Evolutionary conservation across 2,329 filamentous ascomycete species (phyloP), one percentile per base, ranked within the genome.

Genomic region (Akanthomyces uredinophilus): DNA sequence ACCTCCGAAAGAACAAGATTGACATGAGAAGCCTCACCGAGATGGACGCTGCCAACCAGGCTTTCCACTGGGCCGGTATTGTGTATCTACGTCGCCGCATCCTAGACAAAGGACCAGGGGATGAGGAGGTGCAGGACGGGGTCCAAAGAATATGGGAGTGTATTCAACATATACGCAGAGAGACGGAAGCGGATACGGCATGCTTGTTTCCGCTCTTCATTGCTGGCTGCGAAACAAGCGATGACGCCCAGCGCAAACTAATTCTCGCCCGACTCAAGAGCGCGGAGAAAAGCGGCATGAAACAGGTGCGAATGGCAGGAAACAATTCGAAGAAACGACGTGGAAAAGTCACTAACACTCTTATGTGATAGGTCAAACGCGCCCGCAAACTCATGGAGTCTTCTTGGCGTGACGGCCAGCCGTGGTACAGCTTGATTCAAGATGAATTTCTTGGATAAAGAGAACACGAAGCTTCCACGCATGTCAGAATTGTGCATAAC

Each of bases 171-270:
- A 84, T 95, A 54, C 77, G 85, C 14, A 76, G 80, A 14, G 88
- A 89, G 6, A 87, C 87, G 35, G 86, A 86, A 18, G 89, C 90
- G 0, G 91, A 94, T 73, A 87, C 85, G 10, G 91, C 89, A 68
- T 76, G 91, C 20, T 73, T 95, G 44, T 93, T 95, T 66, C 91
- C 91, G 0, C 86, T 95, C 75, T 95, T 95, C 73, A 90, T 89
- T 1, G 91, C 91, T 1, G 91, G 91, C 0, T 93, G 90, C 66
- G 89, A 95, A 71, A 85, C 87, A 1, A 76, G 77, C 61, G 82
- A 86, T 54, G 69, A 77, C 39, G 74, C 73, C 3, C 83, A 88
- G 67, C 79, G 86, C 55, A 75, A 76, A 27, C 80, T 84, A 68
- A 84, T 94, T 43, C 76, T 90, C 68, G 82, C 85, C 66, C 79